Evolutionary conservation across 163 green algal species (phyloP).

Genomic region (Coccomyxa subellipsoidea): DNA sequence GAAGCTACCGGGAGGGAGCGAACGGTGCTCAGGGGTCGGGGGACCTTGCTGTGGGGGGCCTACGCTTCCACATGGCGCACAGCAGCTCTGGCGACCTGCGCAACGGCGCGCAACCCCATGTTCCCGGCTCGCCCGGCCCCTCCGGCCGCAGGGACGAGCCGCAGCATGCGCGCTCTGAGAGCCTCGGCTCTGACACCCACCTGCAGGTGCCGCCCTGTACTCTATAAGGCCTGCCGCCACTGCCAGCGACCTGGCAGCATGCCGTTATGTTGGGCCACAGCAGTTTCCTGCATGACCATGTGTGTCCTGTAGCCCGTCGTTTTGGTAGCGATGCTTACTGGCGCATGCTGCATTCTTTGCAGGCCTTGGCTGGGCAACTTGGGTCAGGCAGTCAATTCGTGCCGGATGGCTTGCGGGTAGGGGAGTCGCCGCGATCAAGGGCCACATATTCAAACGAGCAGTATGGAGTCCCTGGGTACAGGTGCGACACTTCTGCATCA

Average conservation of each 20-base stretch:
- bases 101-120: neutral
- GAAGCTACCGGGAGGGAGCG: neutral
- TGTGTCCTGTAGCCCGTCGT: too few relatives aligned
- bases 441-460: neutral
- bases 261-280: neutral
- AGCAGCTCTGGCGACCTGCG: neutral
- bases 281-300: too few relatives aligned
- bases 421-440: neutral
- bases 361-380: neutral
- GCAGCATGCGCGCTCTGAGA: slow-evolving; percentile 3
- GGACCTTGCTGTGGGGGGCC: neutral
- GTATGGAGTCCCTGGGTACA: neutral
- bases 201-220: neutral
- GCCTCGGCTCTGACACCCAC: neutral
- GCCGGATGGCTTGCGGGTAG: neutral
- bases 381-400: neutral
- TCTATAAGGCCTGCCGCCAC: neutral
- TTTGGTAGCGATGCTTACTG: too few relatives aligned
- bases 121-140: neutral
- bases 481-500: neutral
- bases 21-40: neutral
- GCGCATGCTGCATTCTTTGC: neutral
- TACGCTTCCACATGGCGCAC: neutral
- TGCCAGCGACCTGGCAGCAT: neutral
- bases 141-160: neutral